Evolutionary conservation across 495 filamentous ascomycete genomes (phyloP).

Genomic region (Penicillium fimorum): DNA sequence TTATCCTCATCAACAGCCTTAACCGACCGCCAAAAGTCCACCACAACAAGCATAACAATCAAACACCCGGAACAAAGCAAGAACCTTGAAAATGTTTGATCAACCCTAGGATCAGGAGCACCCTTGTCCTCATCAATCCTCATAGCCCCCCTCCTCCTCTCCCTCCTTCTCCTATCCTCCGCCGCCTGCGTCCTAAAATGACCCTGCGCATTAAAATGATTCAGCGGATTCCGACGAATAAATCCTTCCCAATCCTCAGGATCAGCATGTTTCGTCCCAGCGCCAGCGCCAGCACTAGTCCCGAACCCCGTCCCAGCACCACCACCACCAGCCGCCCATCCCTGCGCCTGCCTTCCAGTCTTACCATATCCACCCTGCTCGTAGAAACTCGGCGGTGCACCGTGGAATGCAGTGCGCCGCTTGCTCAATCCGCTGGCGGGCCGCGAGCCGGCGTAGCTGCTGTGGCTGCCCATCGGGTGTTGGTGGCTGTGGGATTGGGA

Average conservation of each 20-base stretch:
- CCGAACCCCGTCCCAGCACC: slow-evolving; percentile 29
- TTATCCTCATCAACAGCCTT: slow-evolving; percentile 5
- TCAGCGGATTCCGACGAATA: slow-evolving; percentile 52
- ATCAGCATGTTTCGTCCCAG: slow-evolving; percentile 6
- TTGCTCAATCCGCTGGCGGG: slow-evolving; percentile 78
- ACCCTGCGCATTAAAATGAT: slow-evolving; percentile 62
- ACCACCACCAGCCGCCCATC: not conserved
- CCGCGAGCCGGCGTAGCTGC: slow-evolving; percentile 60
- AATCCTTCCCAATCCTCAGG: slow-evolving; percentile 45
- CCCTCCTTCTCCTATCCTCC: slow-evolving; percentile 53
- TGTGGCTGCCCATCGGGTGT: slow-evolving; percentile 42
- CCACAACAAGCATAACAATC: slow-evolving; percentile 23
- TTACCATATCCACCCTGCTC: slow-evolving; percentile 62
- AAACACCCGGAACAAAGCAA: slow-evolving; percentile 42
- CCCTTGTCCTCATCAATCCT: not conserved
- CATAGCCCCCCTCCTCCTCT: slow-evolving; percentile 30
- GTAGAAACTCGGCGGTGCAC: slow-evolving; percentile 89
- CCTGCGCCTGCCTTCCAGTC: slow-evolving; percentile 20
- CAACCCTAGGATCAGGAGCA: slow-evolving; percentile 23
- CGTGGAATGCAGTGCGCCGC: slow-evolving; percentile 69
- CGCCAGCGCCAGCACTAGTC: slow-evolving; percentile 28
- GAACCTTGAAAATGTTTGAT: slow-evolving; percentile 42
- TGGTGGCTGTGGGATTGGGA: slow-evolving; percentile 49
- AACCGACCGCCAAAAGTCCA: slow-evolving; percentile 15
- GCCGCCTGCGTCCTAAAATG: slow-evolving; percentile 68